Evolutionary conservation across 371 early-diverging fungal species (phyloP).

Genomic region (Syncephalastrum racemosum): DNA sequence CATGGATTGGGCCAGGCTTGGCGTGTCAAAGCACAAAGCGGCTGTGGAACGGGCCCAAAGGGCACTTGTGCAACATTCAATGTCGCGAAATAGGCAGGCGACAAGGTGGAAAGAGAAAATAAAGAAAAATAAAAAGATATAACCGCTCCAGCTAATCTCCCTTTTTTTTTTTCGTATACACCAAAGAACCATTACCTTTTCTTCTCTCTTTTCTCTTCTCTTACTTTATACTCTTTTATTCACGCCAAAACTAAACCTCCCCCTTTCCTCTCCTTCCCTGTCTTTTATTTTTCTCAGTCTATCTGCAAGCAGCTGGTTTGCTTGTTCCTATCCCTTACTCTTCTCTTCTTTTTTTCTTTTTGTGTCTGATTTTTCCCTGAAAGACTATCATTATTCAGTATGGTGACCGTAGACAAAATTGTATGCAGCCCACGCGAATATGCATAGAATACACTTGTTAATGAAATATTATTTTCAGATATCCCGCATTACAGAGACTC

Average conservation of each 20-base stretch:
- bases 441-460: not conserved
- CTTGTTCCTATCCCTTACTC: constrained; percentile 14
- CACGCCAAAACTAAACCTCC: not conserved
- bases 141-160: not conserved
- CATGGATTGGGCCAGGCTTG: no score
- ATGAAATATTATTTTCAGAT: constrained; percentile 15
- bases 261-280: constrained; percentile 11
- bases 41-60: no score
- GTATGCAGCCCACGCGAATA: constrained; percentile 15
- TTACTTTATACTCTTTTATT: no score
- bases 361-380: constrained; percentile 8
- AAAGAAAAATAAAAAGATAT: no score
- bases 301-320: constrained; percentile 33
- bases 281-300: constrained; percentile 8
- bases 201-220: constrained; percentile 8
- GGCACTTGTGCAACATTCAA: constrained; percentile 5
- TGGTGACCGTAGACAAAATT: constrained; percentile 36
- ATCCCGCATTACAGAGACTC: constrained; percentile 36
- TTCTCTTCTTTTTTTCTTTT: constrained; percentile 9
- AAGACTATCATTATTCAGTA: constrained; percentile 6
- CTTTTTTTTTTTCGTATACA: constrained; percentile 6
- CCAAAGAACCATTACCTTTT: constrained; percentile 12
- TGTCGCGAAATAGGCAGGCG: no score
- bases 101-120: no score
- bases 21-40: no score